Evolutionary conservation across 2,329 filamentous ascomycete species (phyloP), one percentile per base, ranked within the genome.

Genomic region (Ceratocystis cubensis): DNA sequence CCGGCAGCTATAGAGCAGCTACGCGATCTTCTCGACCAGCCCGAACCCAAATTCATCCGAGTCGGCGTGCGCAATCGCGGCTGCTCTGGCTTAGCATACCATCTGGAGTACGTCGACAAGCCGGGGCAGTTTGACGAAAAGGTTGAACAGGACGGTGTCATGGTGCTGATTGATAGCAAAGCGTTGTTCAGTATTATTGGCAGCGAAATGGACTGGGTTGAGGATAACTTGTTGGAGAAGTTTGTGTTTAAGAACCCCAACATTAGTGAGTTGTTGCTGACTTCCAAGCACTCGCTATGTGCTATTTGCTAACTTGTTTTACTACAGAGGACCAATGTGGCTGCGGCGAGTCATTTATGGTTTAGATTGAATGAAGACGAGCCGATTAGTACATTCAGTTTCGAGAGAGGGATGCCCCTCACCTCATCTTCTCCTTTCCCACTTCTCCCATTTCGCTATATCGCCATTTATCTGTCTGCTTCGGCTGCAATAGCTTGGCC

Each of bases 191-290:
- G 93, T 76, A 97, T 99, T 65, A 96, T 99, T 72, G 94, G 94
- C 4, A 96, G 89, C 73, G 93, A 97, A 78, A 99, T 99, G 94
- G 94, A 99, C 74, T 99, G 93, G 92, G 82, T 93, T 10, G 92
- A 97, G 77, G 94, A 97, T 72, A 96, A 96, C 79, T 78, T 99
- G 70, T 96, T 88, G 75, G 84, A 92, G 76, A 82, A 89, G 70
- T 99, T 99, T 76, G 86, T 96, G 63, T 99, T 99, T 78, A 87
- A 85, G 74, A 99, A 99, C 75, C 94, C 94, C 1, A 99, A 99
- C 73, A 97, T 97, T 74, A 99, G 92, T 96, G 79, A 84, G 92
- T 86, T 37, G 28, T 30, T 15, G 20, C 22, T 13, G 4, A 6
- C 5, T 5, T 17, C 44, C n/a, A 20, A 33, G 0, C 30, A 30